Evolutionary conservation across 768 basidiomycete genomes (phyloP).

Genomic region (Leucosporidium creatinivorum): DNA sequence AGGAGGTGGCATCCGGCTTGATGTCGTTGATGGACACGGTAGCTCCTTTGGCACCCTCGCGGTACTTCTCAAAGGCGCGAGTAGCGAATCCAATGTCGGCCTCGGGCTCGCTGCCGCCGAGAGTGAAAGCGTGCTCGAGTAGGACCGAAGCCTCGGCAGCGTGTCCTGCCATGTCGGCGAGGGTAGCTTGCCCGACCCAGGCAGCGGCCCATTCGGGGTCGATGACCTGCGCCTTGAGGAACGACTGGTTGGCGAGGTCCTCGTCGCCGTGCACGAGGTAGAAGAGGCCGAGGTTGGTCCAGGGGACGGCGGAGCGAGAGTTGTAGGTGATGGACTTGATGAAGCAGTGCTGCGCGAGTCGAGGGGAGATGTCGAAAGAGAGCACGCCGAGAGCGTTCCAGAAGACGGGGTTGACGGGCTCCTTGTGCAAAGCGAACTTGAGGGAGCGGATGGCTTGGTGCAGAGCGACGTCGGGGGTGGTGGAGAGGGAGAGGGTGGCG

Average conservation of each 20-base stretch:
- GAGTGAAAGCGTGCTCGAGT: constrained; percentile 61
- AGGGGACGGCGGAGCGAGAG: constrained; percentile 65
- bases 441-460: constrained; percentile 52
- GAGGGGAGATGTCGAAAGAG: constrained; percentile 59
- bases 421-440: constrained; percentile 63
- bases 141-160: constrained; percentile 23
- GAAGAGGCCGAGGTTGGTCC: constrained; percentile 82
- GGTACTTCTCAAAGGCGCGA: constrained; percentile 50
- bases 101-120: constrained; percentile 57
- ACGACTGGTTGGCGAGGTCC: constrained; percentile 75
- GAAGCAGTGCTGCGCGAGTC: constrained; percentile 81
- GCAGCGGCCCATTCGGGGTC: constrained; percentile 82
- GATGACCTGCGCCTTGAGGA: constrained; percentile 77
- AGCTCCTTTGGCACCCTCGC: constrained; percentile 1
- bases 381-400: constrained; percentile 79
- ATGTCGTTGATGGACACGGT: neutral
- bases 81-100: constrained; percentile 71
- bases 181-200: constrained; percentile 59
- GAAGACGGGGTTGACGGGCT: constrained; percentile 62
- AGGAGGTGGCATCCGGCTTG: constrained; percentile 41
- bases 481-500: constrained; percentile 23
- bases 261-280: constrained; percentile 71
- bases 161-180: constrained; percentile 35
- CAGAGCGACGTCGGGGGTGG: constrained; percentile 41
- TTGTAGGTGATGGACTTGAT: constrained; percentile 81